Conservation (phyloP, 2,329 filamentous ascomycete genomes). For the Massarina eburnea region DNA sequence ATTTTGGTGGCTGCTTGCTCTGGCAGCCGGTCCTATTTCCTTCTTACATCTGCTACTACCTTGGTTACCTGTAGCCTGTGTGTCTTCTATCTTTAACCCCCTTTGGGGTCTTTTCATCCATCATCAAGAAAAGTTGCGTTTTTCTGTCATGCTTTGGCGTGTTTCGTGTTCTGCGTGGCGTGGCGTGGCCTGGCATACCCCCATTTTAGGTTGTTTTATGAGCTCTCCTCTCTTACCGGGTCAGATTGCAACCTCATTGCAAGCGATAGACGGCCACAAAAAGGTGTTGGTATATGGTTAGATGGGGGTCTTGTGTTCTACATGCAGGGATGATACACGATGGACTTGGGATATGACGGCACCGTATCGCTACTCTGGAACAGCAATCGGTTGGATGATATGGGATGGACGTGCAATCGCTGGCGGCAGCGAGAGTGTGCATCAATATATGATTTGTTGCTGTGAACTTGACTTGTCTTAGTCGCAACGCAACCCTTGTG, state of each 20-base stretch:
- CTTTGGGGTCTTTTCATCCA: conserved; percentile 4
- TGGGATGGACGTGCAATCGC: too few species aligned
- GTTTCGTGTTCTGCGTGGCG: neutral
- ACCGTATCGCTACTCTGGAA: too few species aligned
- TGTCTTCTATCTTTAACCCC: conserved; percentile 3
- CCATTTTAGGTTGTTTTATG: neutral
- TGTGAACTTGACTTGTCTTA: too few species aligned
- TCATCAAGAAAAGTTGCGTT: conserved; percentile 5
- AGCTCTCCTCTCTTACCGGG: conserved; percentile 1
- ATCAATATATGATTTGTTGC: too few species aligned
- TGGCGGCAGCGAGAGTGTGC: too few species aligned
- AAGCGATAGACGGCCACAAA: conserved; percentile 3
- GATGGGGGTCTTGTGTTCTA: too few species aligned
- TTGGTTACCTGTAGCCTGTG: conserved; percentile 1
- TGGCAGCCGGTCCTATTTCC: neutral
- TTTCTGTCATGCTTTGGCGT: conserved; percentile 10
- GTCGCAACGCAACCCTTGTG: too few species aligned
- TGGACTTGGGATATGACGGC: too few species aligned
- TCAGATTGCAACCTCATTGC: neutral
- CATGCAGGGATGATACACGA: too few species aligned
- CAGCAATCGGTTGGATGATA: too few species aligned
- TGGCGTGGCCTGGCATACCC: conserved; percentile 10
- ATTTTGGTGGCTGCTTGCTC: neutral
- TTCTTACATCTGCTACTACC: conserved; percentile 1
- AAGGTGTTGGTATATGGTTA: conserved; percentile 6